These are phyloP conservation scores for Sanghuangporus sanghuang DNA, from an alignment of 1,284 basidiomycete genomes.

Conservation along the genomic window DNA sequence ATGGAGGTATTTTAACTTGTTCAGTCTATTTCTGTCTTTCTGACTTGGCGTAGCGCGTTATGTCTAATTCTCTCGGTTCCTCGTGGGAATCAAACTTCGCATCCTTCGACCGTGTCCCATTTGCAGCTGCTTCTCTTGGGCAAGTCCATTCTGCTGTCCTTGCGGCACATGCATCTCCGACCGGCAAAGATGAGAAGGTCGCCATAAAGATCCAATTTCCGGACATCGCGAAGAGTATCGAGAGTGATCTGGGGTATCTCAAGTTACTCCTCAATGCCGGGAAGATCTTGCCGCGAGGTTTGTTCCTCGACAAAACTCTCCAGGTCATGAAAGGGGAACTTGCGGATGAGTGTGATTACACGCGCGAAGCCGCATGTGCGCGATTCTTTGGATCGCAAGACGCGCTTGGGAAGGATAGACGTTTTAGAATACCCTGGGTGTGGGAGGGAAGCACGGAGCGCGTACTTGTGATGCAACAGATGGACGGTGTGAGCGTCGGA, in stretches of 20 bases:
- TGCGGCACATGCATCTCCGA: slow-evolving; percentile 41
- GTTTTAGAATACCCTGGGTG: slow-evolving; percentile 85
- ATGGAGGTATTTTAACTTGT: slow-evolving; percentile 65
- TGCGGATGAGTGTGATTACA: slow-evolving; percentile 94
- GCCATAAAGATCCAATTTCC: slow-evolving; percentile 98
- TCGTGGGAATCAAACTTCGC: slow-evolving; percentile 74
- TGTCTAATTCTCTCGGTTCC: slow-evolving; percentile 68
- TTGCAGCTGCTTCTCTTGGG: slow-evolving; percentile 96
- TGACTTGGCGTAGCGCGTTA: slow-evolving; percentile 57
- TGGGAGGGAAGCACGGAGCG: slow-evolving; percentile 76
- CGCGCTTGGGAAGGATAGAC: slow-evolving; percentile 51
- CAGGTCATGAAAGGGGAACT: slow-evolving; percentile 87
- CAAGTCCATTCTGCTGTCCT: slow-evolving; percentile 88
- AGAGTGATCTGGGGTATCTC: slow-evolving; percentile 85
- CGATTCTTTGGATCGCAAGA: slow-evolving; percentile 51
- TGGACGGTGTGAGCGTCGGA: slow-evolving; percentile 81
- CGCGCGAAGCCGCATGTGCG: slow-evolving; percentile 79
- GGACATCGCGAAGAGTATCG: slow-evolving; percentile 82
- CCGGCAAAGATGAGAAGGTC: slow-evolving; percentile 53
- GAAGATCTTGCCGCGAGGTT: slow-evolving; percentile 75
- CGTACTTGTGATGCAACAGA: slow-evolving; percentile 89
- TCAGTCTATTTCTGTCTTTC: background rate
- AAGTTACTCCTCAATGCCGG: slow-evolving; percentile 81
- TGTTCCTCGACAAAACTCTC: slow-evolving; percentile 88
- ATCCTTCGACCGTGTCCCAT: slow-evolving; percentile 81